Conservation (phyloP, 164 flowering plant genomes). For the Piper longum region DNA sequence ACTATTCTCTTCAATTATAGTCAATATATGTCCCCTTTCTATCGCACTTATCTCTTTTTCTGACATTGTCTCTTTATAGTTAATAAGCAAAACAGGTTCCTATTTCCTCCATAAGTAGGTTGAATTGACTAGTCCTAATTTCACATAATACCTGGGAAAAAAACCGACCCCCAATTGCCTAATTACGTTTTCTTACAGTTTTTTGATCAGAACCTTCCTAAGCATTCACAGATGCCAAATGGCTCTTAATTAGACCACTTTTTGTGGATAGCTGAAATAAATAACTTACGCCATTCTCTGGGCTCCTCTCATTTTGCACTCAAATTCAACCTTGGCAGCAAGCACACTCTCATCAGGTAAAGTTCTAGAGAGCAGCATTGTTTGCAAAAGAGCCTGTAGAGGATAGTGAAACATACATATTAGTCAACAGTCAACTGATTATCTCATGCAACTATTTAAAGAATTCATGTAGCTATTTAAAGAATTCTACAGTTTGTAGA, state of each 20-base stretch:
- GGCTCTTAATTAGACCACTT: background rate
- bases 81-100: background rate
- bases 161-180: too few relatives aligned
- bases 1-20: too few relatives aligned
- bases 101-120: background rate
- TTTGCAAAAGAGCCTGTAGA: slow-evolving; percentile 70
- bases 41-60: too few relatives aligned
- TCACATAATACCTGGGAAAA: background rate
- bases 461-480: too few relatives aligned
- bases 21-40: too few relatives aligned
- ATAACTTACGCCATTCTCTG: slow-evolving; percentile 91
- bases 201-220: too few relatives aligned
- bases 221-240: background rate
- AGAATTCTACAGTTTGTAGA: too few relatives aligned
- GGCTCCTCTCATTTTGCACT: slow-evolving; percentile 89
- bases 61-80: too few relatives aligned
- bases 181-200: too few relatives aligned
- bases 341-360: slow-evolving; percentile 61
- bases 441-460: too few relatives aligned
- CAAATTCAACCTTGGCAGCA: slow-evolving; percentile 82
- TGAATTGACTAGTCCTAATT: background rate
- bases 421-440: too few relatives aligned
- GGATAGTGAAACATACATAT: slow-evolving; percentile 1
- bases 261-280: background rate
- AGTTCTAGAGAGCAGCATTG: slow-evolving; percentile 67